Percentiles rank a stretch among this genome's conserved stretches.
These are phyloP conservation scores for Salix purpurea DNA, from an alignment of 345 rosid genomes.

Conservation along the genomic window DNA sequence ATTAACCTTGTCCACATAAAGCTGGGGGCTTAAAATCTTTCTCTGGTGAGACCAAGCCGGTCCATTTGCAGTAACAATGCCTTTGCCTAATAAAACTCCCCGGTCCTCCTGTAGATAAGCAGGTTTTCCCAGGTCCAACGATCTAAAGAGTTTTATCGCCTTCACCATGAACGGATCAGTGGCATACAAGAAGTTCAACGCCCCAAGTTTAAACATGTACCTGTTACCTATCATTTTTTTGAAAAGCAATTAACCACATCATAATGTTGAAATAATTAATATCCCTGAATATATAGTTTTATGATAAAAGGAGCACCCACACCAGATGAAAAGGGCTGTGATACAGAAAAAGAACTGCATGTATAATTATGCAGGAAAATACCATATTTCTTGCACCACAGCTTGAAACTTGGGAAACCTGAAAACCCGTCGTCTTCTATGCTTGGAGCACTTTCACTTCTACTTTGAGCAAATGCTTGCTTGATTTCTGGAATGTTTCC, in stretches of 20 bases:
- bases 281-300: too few relatives aligned
- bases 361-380: too few relatives aligned
- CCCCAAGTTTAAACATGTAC: constrained; percentile 18
- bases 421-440: background rate
- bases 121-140: constrained; percentile 33
- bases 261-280: background rate
- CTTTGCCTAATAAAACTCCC: constrained; percentile 31
- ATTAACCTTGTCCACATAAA: constrained; percentile 20
- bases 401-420: too few relatives aligned
- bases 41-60: constrained; percentile 33
- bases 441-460: too few relatives aligned
- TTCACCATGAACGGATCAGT: constrained; percentile 21
- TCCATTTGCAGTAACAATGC: constrained; percentile 30
- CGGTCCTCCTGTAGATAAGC: constrained; percentile 14
- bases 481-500: constrained; percentile 21
- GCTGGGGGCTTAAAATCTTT: constrained; percentile 29
- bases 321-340: background rate
- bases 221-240: background rate
- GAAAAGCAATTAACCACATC: background rate
- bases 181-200: constrained; percentile 17
- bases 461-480: background rate
- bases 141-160: constrained; percentile 23
- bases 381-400: too few relatives aligned
- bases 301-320: background rate
- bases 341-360: background rate